These are phyloP conservation scores for Phyllosticta ampelicida DNA, from an alignment of 2,329 filamentous ascomycete genomes.

Conservation along the genomic window DNA sequence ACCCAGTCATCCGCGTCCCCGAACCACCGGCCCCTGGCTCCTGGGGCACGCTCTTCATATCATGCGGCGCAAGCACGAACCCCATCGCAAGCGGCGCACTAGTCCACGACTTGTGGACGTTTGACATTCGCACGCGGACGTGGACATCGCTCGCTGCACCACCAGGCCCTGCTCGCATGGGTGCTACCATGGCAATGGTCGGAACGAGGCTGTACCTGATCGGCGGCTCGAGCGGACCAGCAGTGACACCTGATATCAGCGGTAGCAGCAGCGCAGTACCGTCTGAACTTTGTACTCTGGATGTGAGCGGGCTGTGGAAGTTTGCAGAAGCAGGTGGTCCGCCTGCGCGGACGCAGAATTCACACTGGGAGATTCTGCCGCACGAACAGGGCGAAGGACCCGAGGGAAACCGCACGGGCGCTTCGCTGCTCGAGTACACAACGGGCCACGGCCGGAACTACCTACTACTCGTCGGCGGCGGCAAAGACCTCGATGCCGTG, in stretches of 20 bases:
- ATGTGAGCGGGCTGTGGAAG: constrained; percentile 25
- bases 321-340: constrained; percentile 26
- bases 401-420: constrained; percentile 29
- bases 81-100: constrained; percentile 13
- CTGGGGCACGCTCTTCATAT: constrained; percentile 42
- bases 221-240: constrained; percentile 23
- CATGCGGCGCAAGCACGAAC: constrained; percentile 33
- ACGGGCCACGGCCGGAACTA: constrained; percentile 45
- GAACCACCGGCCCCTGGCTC: constrained; percentile 29
- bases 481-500: constrained; percentile 12
- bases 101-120: constrained; percentile 40
- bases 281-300: constrained; percentile 14
- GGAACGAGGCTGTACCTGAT: constrained; percentile 39
- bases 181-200: constrained; percentile 35
- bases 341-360: constrained; percentile 17
- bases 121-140: constrained; percentile 36
- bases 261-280: constrained; percentile 15
- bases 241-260: constrained; percentile 14
- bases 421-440: constrained; percentile 36
- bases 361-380: constrained; percentile 24
- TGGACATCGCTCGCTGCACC: constrained; percentile 42
- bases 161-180: constrained; percentile 26
- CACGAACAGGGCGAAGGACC: constrained; percentile 26
- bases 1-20: constrained; percentile 31
- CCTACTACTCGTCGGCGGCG: constrained; percentile 41